Base-by-base conservation (phyloP, 768 basidiomycete genomes). In the Mycena latifolia region DNA sequence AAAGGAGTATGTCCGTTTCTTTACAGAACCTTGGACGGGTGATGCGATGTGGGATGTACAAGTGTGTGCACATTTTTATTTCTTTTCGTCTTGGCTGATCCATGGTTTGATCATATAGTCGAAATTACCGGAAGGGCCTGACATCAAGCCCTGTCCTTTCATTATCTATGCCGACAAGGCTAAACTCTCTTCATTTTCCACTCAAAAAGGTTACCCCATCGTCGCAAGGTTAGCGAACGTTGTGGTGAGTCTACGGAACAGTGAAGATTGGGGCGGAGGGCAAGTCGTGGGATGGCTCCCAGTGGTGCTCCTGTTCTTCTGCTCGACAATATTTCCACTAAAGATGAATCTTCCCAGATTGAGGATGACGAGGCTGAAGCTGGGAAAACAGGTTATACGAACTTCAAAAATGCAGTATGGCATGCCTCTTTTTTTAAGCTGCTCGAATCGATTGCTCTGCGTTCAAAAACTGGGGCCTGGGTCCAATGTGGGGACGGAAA, bases 101-200 rank as follows among this genome's bases (percentile, higher is more conserved):
- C 33, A 35, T 35, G n/a, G n/a, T n/a, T n/a, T n/a, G n/a, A n/a
- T n/a, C n/a, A n/a, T n/a, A n/a, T n/a, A 72, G 69, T 46, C 47
- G 28, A 3, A 59, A 52, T 28, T 80, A 24, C 74, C 76, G 25
- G 33, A 56, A 11, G 5, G 46, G n/a, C 29, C 29, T n/a, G 66
- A 55, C 33, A 76, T 66, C 3, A 75, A 76, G 27, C 75, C 77
- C 0, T 65, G 80, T 20, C 63, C 67, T 8, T 73, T 79, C 28
- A 78, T 82, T 27, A 45, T 84, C 0, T 84, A 82, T 74, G 78
- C 81, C 8, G 81, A 84, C 68, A 82, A 83, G 54, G 75, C 77
- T 1, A 74, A 76, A 17, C 65, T 82, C 1, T 82, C 79, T 2
- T 74, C 76, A 3, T 82, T 82, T 70, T 78, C 81, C 0, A 78